Base-by-base conservation (phyloP, 83 land plant genomes). In the Thuja plicata region DNA sequence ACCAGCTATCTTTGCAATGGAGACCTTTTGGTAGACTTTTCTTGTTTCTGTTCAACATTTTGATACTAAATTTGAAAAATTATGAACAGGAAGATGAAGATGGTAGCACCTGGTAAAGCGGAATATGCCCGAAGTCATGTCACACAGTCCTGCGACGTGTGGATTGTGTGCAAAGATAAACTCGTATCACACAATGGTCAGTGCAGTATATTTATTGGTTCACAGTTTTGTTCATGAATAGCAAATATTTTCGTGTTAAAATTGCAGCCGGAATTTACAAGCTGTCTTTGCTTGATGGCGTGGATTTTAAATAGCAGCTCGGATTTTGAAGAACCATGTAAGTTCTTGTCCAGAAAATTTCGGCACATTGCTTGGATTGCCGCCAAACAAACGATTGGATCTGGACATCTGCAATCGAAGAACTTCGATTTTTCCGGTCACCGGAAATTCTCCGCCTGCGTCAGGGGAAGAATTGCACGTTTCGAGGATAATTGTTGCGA, bases 151-250 rank as follows among this genome's bases (percentile, higher is more conserved):
- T 54, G 57, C 91, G 88, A 91, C 88, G 46, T 91, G 92, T 38
- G 74, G 91, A 92, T 94, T 89, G 89, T 94, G 41, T 57, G 88
- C 88, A 92, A 91, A 91, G 96, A 91, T 13, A 87, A 93, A 86
- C 90, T 89, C 90, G 50, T 24, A 24, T 62, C 70, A 24, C 70
- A 24, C 91, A 0, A 89, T 91, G 92, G 92, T 91, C 54, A 89
- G 92, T 66, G 89, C 91, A 81, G 93, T 92, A 78, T 48, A 88
- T 86, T 91, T 78, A 70, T 84, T 17, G 27, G 17, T 38, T 37
- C 43, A 62, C 6, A 5, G 24, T 62, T 21, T 7, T 5, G n/a
- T 19, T n/a, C 5, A 5, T 6, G n/a, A 8, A 11, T 74, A 3
- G 1, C 1, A 54, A 54, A 3, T 4, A 15, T 30, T 35, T 34